Evolutionary conservation across 2,329 filamentous ascomycete species (phyloP), one percentile per base, ranked within the genome.

Genomic region (Pleurostoma richardsiae): DNA sequence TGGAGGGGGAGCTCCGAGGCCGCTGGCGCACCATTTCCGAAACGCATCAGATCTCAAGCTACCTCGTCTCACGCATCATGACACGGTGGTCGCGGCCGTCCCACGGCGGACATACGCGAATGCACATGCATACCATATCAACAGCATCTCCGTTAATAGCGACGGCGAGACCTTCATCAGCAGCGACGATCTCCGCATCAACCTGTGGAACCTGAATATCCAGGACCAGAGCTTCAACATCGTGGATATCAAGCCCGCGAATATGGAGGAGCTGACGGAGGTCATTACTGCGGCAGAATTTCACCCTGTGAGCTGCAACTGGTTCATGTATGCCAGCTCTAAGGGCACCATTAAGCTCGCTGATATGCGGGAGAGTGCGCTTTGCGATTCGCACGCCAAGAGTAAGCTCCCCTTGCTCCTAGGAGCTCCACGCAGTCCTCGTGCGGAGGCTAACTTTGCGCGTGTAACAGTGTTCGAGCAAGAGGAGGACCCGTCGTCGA

Each of bases 151-250:
- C n/a, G 94, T 97, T 60, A 99, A 99, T 76, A 97, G 92, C 65
- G 94, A 99, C 66, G 94, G 92, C 48, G 94, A 99, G 75, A 99
- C 94, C 0, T 99, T 97, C 70, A 96, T 99, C 72, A 96, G 91
- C 74, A 96, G 91, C 65, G 94, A 99, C 65, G 94, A 99, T 65
- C 74, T 99, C 53, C 86, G 94, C 53, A 95, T 99, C 76, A 99
- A 99, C 68, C 76, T 99, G 47, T 99, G 94, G 94, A 97, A 99
- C 66, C 77, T 97, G 58, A 97, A 97, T 70, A 99, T 99, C 54
- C 94, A 99, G 67, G 92, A 97, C 59, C 92, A 97, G 72, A 97
- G 94, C 74, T 99, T 99, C 80, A 99, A 99, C 72, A 99, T 99
- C 64, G 94, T 99, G 52, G 94, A 99, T 67, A 99, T 99, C 77